phyloP scores from a whole-genome alignment of 192 early-diverging fungal species.

The Podila epigama region DNA sequence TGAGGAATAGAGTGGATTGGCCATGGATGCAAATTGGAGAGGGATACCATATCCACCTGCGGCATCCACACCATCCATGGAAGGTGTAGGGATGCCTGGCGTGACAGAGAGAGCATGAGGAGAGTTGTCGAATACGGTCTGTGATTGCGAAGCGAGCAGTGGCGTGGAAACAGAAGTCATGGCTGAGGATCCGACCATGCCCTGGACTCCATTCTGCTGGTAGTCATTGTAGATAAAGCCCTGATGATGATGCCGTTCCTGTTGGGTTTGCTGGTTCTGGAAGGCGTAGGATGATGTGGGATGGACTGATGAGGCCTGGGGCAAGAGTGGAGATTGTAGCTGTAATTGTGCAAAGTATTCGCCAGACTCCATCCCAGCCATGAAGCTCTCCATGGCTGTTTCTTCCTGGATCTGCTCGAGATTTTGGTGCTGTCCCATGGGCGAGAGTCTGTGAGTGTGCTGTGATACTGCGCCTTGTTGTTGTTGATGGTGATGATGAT shows the following conservation, averaged over 20 bases:
- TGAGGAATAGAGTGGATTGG: conserved; percentile 41
- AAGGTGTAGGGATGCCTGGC: conserved; percentile 4
- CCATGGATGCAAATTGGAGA: conserved; percentile 22
- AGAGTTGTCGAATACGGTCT: conserved; percentile 20
- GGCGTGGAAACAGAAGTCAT: conserved; percentile 21
- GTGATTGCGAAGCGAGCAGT: conserved; percentile 30
- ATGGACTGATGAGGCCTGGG: conserved; percentile 5
- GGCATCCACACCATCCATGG: conserved; percentile 14
- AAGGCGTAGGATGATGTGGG: conserved; percentile 6
- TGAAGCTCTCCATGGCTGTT: conserved; percentile 35
- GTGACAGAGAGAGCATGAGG: conserved; percentile 7
- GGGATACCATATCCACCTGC: conserved; percentile 14
- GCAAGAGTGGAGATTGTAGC: conserved; percentile 38
- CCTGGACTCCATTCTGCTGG: not conserved
- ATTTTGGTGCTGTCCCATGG: conserved; percentile 45
- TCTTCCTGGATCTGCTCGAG: conserved; percentile 40
- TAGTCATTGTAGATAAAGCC: too few relatives aligned
- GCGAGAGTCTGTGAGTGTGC: conserved; percentile 8
- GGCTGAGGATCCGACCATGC: not conserved
- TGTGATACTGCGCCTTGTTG: not conserved
- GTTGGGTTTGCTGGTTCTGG: conserved; percentile 13
- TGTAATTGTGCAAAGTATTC: conserved; percentile 43
- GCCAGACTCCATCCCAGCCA: conserved; percentile 43
- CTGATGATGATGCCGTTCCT: too few relatives aligned
- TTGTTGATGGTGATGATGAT: not conserved